Percentiles rank a stretch among this genome's conserved stretches.
phyloP scores from a whole-genome alignment of 2,329 filamentous ascomycete genomes.

The Phoma herbarum region DNA sequence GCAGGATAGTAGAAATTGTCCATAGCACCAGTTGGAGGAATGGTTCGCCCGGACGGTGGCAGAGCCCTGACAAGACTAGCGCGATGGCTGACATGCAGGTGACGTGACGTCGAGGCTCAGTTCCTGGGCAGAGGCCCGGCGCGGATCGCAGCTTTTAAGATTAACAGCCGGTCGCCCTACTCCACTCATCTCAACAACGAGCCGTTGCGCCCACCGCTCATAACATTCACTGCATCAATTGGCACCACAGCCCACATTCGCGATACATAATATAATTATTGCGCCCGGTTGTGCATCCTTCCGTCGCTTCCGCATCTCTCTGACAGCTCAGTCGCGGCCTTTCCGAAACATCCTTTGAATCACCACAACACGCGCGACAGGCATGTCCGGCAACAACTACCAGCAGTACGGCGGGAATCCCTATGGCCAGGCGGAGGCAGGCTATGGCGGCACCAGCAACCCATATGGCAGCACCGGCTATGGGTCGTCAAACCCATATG shows the following conservation, averaged over 20 bases:
- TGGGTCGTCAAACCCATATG: slow-evolving; percentile 43
- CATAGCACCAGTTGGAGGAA: not conserved
- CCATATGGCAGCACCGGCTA: slow-evolving; percentile 51
- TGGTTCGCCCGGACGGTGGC: not conserved
- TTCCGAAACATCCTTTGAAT: slow-evolving; percentile 29
- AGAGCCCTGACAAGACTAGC: slow-evolving; percentile 11
- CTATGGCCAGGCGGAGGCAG: slow-evolving; percentile 61
- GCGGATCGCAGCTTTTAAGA: slow-evolving; percentile 21
- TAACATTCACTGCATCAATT: slow-evolving; percentile 20
- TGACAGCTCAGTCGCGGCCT: slow-evolving; percentile 32
- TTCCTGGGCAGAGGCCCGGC: slow-evolving; percentile 9
- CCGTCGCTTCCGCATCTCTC: slow-evolving; percentile 41
- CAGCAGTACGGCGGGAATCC: slow-evolving; percentile 67
- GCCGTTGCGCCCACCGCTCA: slow-evolving; percentile 10
- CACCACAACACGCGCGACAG: slow-evolving; percentile 21
- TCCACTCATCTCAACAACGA: slow-evolving; percentile 28
- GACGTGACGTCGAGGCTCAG: slow-evolving; percentile 16
- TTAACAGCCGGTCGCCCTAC: slow-evolving; percentile 8
- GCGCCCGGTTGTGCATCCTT: slow-evolving; percentile 30
- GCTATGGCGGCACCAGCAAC: slow-evolving; percentile 42
- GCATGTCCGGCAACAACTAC: slow-evolving; percentile 56
- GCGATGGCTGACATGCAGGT: slow-evolving; percentile 9
- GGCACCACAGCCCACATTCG: slow-evolving; percentile 7
- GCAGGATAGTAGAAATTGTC: not conserved
- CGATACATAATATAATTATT: not conserved